These are phyloP conservation scores for Mycosphaerella sp. DNA, from an alignment of 2,329 filamentous ascomycete species.

Conservation along the genomic window DNA sequence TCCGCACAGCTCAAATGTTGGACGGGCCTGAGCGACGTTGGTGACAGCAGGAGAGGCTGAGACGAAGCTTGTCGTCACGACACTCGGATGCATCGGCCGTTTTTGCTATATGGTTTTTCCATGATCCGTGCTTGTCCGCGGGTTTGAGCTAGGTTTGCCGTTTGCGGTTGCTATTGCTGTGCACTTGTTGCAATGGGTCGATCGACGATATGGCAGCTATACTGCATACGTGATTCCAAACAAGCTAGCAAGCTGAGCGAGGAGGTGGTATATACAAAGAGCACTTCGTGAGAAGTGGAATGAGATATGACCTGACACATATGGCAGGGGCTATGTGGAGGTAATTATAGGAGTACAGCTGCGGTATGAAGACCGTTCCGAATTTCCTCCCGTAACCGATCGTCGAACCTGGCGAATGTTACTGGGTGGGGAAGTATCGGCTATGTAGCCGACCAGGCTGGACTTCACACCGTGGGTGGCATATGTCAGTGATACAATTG, in stretches of 20 bases:
- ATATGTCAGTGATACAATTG: background rate
- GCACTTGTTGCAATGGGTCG: background rate
- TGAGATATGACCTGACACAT: background rate
- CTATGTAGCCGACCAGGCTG: background rate
- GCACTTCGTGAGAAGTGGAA: background rate
- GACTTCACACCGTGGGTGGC: background rate
- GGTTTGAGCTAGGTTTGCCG: background rate
- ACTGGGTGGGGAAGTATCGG: background rate
- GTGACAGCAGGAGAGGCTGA: no score
- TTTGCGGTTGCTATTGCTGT: background rate
- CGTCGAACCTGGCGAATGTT: background rate
- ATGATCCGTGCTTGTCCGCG: background rate
- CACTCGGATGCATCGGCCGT: no score
- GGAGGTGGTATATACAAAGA: background rate
- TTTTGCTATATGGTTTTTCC: no score
- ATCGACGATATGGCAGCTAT: background rate
- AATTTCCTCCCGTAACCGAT: background rate
- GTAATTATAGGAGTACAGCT: slow-evolving; percentile 3
- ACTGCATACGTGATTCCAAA: background rate
- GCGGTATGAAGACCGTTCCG: slow-evolving; percentile 9
- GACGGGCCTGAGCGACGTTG: no score
- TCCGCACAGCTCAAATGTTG: no score
- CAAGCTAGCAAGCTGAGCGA: background rate
- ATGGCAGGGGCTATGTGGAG: background rate
- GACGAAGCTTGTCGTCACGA: no score